A percentile compares a stretch with the other conserved stretches of the same genome.
These are phyloP conservation scores for Phialophora chinensis DNA, from an alignment of 2,329 filamentous ascomycete species.

Conservation along the genomic window DNA sequence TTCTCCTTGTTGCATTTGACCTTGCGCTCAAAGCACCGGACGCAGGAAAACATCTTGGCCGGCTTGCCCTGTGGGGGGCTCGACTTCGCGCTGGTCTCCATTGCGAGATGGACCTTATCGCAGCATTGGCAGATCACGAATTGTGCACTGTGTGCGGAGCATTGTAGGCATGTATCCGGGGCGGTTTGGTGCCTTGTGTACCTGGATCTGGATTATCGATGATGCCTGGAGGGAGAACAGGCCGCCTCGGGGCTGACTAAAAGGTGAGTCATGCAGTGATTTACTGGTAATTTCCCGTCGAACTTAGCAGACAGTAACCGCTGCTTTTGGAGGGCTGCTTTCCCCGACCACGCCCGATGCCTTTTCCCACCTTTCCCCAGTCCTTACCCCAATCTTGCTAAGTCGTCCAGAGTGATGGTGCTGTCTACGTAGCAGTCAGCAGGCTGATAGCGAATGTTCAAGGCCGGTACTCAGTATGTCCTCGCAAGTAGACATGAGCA, in stretches of 20 bases:
- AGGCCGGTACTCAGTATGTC: too few species aligned
- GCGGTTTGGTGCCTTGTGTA: background rate
- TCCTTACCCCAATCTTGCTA: too few species aligned
- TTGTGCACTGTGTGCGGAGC: background rate
- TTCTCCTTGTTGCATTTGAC: conserved; percentile 75
- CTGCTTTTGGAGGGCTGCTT: too few species aligned
- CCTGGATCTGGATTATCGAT: background rate
- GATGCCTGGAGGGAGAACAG: background rate
- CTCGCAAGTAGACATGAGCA: too few species aligned
- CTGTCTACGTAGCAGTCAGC: background rate
- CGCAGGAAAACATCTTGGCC: conserved; percentile 28
- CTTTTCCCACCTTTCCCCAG: too few species aligned
- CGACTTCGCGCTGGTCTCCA: conserved; percentile 6
- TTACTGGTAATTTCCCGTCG: too few species aligned
- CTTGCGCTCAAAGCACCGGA: conserved; percentile 60
- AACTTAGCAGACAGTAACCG: background rate
- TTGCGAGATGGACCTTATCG: background rate
- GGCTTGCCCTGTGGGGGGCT: background rate
- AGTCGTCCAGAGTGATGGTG: background rate
- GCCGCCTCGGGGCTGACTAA: background rate
- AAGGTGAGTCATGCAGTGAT: conserved; percentile 8
- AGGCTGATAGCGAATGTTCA: too few species aligned
- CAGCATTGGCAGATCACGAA: background rate
- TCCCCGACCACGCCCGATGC: too few species aligned
- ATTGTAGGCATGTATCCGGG: background rate